Base-by-base conservation (phyloP, 2,329 filamentous ascomycete species). In the Penicillium griseofulvum region DNA sequence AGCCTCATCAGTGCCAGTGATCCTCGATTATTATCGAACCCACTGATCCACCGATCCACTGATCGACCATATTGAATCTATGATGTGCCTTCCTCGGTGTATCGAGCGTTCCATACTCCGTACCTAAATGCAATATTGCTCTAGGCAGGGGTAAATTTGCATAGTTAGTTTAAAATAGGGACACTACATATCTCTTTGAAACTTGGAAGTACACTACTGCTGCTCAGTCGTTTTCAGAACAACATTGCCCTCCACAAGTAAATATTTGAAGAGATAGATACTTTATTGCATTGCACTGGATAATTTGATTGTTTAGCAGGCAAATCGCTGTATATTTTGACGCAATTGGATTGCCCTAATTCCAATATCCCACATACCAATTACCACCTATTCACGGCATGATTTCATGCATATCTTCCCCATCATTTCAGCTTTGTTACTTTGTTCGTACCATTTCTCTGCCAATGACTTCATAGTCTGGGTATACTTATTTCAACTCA, bases 41-140 rank as follows among this genome's bases (percentile, higher is more conserved):
- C 51, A 53, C 45, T 46, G 29, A 12, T 33, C 31, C 12, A 33
- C 31, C 11, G 44, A 26, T 52, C 48, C 44, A 56, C 45, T 52
- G 50, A 58, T 49, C 51, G 44, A 41, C 56, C 8, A 26, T 17
- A 5, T 42, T 42, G 4, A 8, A 49, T 54, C 45, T 36, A 28
- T 16, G 10, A n/a, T 34, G 22, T 34, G 7, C 43, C 9, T 34
- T n/a, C 19, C 36, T 49, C 33, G 31, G 19, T 26, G 14, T 24
- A 5, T 12, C 1, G 29, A 31, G 17, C n/a, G n/a, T n/a, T n/a
- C n/a, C n/a, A n/a, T 19, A 19, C 1, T 34, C 29, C 9, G 10
- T 34, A 16, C 12, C 8, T 22, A n/a, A 14, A 22, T 22, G 11
- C 28, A 34, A 19, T 19, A 5, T 3, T 11, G 4, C 6, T 17